phyloP scores from a whole-genome alignment of 768 basidiomycete genomes.

The Trichaptum fuscoviolaceum region DNA sequence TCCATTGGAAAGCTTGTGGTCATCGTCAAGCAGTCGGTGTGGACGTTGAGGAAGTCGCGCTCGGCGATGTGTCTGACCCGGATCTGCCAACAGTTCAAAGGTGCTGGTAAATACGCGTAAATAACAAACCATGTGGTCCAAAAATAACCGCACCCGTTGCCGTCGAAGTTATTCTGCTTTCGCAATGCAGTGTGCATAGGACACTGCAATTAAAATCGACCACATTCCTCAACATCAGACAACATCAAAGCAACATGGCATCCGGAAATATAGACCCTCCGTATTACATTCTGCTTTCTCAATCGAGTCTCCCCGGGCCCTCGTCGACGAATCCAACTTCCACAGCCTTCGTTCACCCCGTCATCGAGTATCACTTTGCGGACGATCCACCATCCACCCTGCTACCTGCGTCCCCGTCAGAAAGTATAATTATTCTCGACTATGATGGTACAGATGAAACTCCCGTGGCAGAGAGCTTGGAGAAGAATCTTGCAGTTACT shows the following conservation, averaged over 20 bases:
- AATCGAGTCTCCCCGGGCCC: conserved; percentile 40
- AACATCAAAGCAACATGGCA: neutral
- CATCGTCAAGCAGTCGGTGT: neutral
- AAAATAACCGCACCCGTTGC: neutral
- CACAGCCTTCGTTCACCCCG: conserved; percentile 54
- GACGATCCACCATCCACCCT: conserved; percentile 71
- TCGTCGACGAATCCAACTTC: conserved; percentile 29
- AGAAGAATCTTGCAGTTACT: conserved; percentile 42
- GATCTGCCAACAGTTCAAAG: neutral
- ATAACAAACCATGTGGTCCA: neutral
- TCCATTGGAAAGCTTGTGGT: neutral
- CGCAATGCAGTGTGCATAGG: neutral
- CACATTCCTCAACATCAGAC: neutral
- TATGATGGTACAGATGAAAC: conserved; percentile 36
- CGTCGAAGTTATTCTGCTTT: neutral
- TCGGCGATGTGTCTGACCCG: neutral
- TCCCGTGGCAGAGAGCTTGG: conserved; percentile 50
- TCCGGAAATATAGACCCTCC: conserved; percentile 33
- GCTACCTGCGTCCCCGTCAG: conserved; percentile 52
- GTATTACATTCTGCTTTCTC: conserved; percentile 65
- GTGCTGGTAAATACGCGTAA: neutral
- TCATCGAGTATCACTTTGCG: conserved; percentile 76
- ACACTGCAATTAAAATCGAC: neutral
- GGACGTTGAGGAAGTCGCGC: neutral
- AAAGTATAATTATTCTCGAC: conserved; percentile 73